Evolutionary conservation across 495 filamentous ascomycete genomes (phyloP), one percentile per base, ranked within the genome.

Genomic region (Pseudevernia furfuracea): DNA sequence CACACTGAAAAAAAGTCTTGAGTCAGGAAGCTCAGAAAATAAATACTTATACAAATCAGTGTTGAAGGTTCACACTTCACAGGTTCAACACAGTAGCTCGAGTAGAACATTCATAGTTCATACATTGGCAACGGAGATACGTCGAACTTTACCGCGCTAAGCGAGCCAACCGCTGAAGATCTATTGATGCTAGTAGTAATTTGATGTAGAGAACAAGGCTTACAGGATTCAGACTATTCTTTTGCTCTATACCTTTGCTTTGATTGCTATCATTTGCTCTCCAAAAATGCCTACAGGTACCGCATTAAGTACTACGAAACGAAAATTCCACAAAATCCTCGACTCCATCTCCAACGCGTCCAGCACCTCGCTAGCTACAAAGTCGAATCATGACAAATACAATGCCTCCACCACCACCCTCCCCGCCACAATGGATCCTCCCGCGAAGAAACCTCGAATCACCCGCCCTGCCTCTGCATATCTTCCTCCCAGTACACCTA

Each of bases 241-340:
- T 28, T 15, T 25, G 9, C 19, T 15, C 52, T 17, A 55, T 10
- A 55, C 17, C 2, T n/a, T 37, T 30, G 5, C 4, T 37, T 58
- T 36, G 21, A 8, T 36, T 49, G 43, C 17, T 36, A 37, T 15
- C 44, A 14, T 21, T 21, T 25, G 8, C 79, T n/a, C 49, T 66
- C 4, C 52, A 74, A 72, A 72, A 23, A 80, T 85, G 74, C 81
- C 82, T 15, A 82, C 52, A 55, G 52, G 52, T 9, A 55, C 81
- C 70, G 79, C 77, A 5, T 70, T 80, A 14, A 78, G 80, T 60
- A 80, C 80, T 11, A 83, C 81, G 59, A 83, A 83, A 69, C 77
- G 81, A 34, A 83, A 84, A 62, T 83, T 82, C 46, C 76, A 82
- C 58, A 76, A 76, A n/a, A 76, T 82, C 11, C 74, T 89, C 3